phyloP scores from a whole-genome alignment of 2,329 filamentous ascomycete species.

The Aspergillus pseudonomiae region DNA sequence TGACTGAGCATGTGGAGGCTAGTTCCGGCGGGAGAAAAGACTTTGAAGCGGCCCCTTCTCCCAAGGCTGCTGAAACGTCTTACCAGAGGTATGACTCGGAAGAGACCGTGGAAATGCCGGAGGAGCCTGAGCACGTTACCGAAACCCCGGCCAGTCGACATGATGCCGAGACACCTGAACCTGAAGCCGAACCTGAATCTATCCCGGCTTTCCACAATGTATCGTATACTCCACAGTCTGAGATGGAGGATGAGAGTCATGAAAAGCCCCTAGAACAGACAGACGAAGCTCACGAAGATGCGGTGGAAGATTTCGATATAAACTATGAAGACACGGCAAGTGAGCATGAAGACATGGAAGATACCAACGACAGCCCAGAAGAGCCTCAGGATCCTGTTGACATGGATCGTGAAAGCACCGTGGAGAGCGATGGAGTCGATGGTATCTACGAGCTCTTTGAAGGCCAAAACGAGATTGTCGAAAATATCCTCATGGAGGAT shows the following conservation, averaged over 20 bases:
- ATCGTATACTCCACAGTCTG: conserved; percentile 2
- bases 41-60: conserved; percentile 2
- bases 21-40: conserved; percentile 6
- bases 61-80: conserved; percentile 8
- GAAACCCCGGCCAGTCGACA: neutral
- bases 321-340: neutral
- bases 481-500: neutral
- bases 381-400: conserved; percentile 9
- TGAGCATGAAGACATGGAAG: neutral
- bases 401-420: neutral
- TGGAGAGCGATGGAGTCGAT: neutral
- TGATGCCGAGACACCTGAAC: neutral
- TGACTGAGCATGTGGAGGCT: conserved; percentile 4
- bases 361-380: neutral
- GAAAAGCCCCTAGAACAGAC: conserved; percentile 12
- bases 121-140: conserved; percentile 26
- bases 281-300: conserved; percentile 19
- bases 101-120: conserved; percentile 23
- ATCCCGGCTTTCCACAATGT: conserved; percentile 9
- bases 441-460: neutral
- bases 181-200: conserved; percentile 1
- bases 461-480: neutral
- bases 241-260: conserved; percentile 11
- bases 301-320: neutral
- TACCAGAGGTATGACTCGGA: conserved; percentile 16